Evolutionary conservation across 805 yeast species (phyloP).

Genomic region (Scheffersomyces amazonensis): DNA sequence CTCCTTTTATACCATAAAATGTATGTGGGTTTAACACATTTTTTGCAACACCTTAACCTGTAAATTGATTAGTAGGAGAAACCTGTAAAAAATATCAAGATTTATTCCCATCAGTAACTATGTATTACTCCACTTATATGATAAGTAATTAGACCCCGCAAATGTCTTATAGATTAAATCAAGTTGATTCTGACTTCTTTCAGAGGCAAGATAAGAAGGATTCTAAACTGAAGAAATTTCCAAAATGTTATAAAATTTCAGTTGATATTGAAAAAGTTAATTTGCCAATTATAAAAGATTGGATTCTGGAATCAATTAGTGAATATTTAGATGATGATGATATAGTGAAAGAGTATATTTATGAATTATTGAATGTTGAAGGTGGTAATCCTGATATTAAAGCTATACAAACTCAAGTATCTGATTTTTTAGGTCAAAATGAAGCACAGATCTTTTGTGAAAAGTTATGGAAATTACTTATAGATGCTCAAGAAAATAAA

Average conservation of each 20-base stretch:
- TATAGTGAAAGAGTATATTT: conserved; percentile 42
- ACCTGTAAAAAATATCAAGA: no score
- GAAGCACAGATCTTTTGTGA: conserved; percentile 38
- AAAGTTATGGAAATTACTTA: conserved; percentile 42
- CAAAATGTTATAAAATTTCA: conserved; percentile 28
- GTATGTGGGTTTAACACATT: no score
- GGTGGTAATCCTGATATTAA: conserved; percentile 34
- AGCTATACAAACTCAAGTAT: conserved; percentile 39
- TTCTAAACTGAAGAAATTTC: conserved; percentile 21
- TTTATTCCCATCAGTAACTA: no score
- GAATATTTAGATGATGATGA: conserved; percentile 50
- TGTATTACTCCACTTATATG: no score
- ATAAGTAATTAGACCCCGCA: no score
- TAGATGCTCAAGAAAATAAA: conserved; percentile 41
- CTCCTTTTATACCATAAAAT: no score
- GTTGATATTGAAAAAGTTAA: conserved; percentile 38
- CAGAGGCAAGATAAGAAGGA: conserved; percentile 10
- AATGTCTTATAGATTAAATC: conserved; percentile 17
- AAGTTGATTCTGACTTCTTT: conserved; percentile 13
- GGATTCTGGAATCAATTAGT: conserved; percentile 35
- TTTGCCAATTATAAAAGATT: conserved; percentile 31
- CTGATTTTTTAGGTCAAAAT: conserved; percentile 43
- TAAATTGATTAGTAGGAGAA: no score
- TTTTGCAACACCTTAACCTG: background rate
- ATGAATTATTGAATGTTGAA: conserved; percentile 37